Evolutionary conservation across 2,329 filamentous ascomycete genomes (phyloP).

Genomic region (Venturia nashicola): DNA sequence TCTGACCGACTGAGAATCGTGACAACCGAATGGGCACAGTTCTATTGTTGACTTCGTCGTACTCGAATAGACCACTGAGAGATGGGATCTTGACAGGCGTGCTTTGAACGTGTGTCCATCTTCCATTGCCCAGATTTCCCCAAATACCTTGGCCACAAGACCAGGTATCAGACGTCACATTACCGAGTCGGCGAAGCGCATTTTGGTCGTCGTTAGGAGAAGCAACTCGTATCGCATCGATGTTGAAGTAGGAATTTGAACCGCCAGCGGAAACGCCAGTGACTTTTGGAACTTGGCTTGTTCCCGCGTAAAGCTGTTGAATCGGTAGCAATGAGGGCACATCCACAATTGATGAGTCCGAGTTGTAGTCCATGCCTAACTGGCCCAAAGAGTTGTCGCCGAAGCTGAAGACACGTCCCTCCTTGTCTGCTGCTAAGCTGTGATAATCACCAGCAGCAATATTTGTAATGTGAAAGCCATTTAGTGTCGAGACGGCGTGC

Average conservation of each 20-base stretch:
- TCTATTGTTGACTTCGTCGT: slow-evolving; percentile 57
- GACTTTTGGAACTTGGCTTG: slow-evolving; percentile 47
- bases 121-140: slow-evolving; percentile 71
- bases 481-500: slow-evolving; percentile 58
- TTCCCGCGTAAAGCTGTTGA: slow-evolving; percentile 58
- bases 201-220: slow-evolving; percentile 23
- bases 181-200: slow-evolving; percentile 32
- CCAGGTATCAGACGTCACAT: slow-evolving; percentile 66
- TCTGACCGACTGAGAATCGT: slow-evolving; percentile 61
- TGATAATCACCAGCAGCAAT: slow-evolving; percentile 82
- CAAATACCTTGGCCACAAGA: slow-evolving; percentile 76
- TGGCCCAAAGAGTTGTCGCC: slow-evolving; percentile 90
- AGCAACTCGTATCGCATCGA: slow-evolving; percentile 58
- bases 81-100: slow-evolving; percentile 69
- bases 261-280: slow-evolving; percentile 78
- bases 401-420: slow-evolving; percentile 72
- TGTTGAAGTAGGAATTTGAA: slow-evolving; percentile 72
- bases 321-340: slow-evolving; percentile 59
- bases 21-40: slow-evolving; percentile 68
- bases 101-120: slow-evolving; percentile 77
- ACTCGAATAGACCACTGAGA: slow-evolving; percentile 76
- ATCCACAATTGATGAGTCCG: slow-evolving; percentile 51
- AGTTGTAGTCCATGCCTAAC: slow-evolving; percentile 63
- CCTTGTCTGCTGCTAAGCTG: slow-evolving; percentile 63
- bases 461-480: slow-evolving; percentile 56